These are phyloP conservation scores for Aspergillus nomiae DNA, from an alignment of 2,329 filamentous ascomycete species.

Conservation along the genomic window DNA sequence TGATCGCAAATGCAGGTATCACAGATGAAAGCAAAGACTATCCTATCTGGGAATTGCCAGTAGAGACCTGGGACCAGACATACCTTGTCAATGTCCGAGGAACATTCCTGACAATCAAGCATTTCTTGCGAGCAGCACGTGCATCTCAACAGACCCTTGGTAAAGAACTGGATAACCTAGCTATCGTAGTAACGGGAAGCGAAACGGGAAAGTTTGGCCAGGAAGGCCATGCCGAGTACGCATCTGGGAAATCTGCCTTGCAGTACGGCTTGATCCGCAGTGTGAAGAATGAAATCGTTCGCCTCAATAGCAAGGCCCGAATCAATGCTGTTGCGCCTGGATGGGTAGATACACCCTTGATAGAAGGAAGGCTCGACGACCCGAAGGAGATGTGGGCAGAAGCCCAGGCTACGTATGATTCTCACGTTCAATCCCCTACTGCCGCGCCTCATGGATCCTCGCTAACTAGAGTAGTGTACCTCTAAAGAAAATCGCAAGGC, in stretches of 20 bases:
- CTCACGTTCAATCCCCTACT: neutral
- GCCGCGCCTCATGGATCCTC: neutral
- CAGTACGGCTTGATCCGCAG: conserved; percentile 56
- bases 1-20: conserved; percentile 56
- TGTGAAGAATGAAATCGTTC: conserved; percentile 59
- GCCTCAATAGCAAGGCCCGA: conserved; percentile 52
- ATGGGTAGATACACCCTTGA: conserved; percentile 51
- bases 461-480: conserved; percentile 35
- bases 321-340: conserved; percentile 57
- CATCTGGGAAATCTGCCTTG: conserved; percentile 53
- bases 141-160: conserved; percentile 40
- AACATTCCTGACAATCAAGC: conserved; percentile 59
- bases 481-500: conserved; percentile 50
- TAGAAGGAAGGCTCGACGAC: conserved; percentile 54
- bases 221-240: conserved; percentile 54
- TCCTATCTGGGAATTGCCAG: conserved; percentile 56
- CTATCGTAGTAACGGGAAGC: conserved; percentile 57
- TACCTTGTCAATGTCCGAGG: conserved; percentile 55
- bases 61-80: conserved; percentile 55
- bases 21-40: conserved; percentile 52
- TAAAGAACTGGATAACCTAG: conserved; percentile 51
- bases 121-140: conserved; percentile 52
- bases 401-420: conserved; percentile 47
- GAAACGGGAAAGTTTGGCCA: conserved; percentile 56
- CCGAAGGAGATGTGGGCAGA: conserved; percentile 53